Conservation (phyloP, 148 eudicot genomes). For the Selenicereus undatus region DNA sequence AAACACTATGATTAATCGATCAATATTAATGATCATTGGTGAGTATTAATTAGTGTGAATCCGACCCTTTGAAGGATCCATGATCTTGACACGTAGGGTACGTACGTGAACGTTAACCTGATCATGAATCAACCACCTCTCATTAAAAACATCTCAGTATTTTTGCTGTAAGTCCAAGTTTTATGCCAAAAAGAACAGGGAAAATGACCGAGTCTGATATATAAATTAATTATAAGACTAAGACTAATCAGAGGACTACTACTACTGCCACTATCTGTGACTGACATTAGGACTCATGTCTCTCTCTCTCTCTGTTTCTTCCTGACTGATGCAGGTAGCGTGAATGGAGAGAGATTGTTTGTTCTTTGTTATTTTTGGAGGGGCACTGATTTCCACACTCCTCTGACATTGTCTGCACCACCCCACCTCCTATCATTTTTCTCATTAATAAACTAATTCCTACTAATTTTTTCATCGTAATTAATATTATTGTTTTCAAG, state of each 20-base stretch:
- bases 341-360: constrained; percentile 7
- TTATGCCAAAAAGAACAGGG: background rate
- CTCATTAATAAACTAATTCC: no score
- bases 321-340: constrained; percentile 11
- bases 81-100: no score
- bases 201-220: background rate
- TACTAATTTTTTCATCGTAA: background rate
- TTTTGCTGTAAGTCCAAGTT: background rate
- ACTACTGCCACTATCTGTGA: background rate
- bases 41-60: no score
- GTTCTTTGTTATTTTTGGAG: background rate
- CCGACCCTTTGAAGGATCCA: no score
- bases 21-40: no score
- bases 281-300: background rate
- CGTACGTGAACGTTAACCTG: no score
- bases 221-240: background rate
- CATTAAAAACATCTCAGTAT: no score
- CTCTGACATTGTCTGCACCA: constrained; percentile 6
- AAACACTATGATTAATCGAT: no score
- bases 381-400: constrained; percentile 26
- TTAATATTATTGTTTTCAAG: no score
- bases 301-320: background rate
- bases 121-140: no score
- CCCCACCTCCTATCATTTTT: background rate
- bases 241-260: background rate